These are phyloP conservation scores for Dendrobium huoshanense DNA, from an alignment of 106 monocot species.

Conservation along the genomic window DNA sequence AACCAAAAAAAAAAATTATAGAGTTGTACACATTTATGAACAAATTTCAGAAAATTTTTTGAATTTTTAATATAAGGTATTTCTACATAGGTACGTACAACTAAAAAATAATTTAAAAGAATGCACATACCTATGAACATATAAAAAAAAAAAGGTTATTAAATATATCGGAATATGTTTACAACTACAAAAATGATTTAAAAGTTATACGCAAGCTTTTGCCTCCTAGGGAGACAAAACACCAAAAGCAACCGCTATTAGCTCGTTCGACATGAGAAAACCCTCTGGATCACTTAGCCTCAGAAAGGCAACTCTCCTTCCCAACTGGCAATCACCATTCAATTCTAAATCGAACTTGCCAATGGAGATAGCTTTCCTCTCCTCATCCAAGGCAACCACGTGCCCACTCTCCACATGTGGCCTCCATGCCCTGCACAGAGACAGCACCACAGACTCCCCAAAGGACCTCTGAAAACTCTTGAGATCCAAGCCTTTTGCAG, in stretches of 20 bases:
- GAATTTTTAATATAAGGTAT: no score
- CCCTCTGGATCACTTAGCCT: constrained; percentile 89
- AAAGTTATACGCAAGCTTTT: no score
- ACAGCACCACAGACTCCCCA: constrained; percentile 23
- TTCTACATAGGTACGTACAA: no score
- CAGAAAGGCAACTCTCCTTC: constrained; percentile 27
- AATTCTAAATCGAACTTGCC: constrained; percentile 22
- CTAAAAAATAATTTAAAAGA: no score
- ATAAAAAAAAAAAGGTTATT: no score
- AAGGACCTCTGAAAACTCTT: constrained; percentile 33
- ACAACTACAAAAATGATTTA: no score
- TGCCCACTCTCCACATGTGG: constrained; percentile 60
- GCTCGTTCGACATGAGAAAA: constrained; percentile 90
- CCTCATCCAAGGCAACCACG: constrained; percentile 51
- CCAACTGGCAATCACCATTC: neutral
- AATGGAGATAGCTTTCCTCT: constrained; percentile 17
- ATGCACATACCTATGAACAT: no score
- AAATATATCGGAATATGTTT: no score
- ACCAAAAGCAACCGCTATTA: constrained; percentile 78
- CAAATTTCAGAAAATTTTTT: no score
- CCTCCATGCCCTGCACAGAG: constrained; percentile 43
- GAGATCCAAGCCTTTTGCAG: constrained; percentile 76
- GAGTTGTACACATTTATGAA: no score
- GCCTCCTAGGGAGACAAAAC: constrained; percentile 47
- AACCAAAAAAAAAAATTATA: no score